Evolutionary conservation across 495 filamentous ascomycete species (phyloP).

Genomic region (Penicillium canescens): DNA sequence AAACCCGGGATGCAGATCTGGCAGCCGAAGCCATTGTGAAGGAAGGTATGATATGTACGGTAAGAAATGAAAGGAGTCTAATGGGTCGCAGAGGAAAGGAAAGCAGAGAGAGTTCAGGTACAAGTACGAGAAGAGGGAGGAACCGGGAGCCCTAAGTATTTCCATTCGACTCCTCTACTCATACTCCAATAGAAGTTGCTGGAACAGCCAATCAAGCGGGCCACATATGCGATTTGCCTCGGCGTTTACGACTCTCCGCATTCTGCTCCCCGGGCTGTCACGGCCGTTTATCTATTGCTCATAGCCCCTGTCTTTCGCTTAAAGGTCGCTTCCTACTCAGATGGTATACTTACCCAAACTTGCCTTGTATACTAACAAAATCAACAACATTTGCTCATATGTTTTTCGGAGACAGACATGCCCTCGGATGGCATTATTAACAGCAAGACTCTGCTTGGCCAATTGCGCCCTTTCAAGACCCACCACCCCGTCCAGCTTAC

Average conservation of each 20-base stretch:
- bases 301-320: not conserved
- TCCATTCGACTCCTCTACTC: not conserved
- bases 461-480: not conserved
- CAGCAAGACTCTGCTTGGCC: slow-evolving; percentile 27
- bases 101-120: slow-evolving; percentile 13
- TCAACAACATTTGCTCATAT: not conserved
- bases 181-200: slow-evolving; percentile 7
- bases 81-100: slow-evolving; percentile 7
- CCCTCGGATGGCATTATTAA: slow-evolving; percentile 15
- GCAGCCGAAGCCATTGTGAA: slow-evolving; percentile 58
- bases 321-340: not conserved
- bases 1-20: slow-evolving; percentile 49
- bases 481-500: slow-evolving; percentile 15
- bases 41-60: slow-evolving; percentile 10
- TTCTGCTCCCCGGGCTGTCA: slow-evolving; percentile 9
- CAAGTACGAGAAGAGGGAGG: slow-evolving; percentile 20
- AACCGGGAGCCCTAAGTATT: slow-evolving; percentile 10
- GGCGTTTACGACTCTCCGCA: slow-evolving; percentile 18
- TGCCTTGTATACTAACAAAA: too few relatives aligned
- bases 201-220: slow-evolving; percentile 21
- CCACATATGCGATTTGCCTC: slow-evolving; percentile 21
- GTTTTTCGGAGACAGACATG: slow-evolving; percentile 2
- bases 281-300: not conserved
- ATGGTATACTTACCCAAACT: too few relatives aligned
- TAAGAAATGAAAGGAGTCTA: not conserved